Base-by-base conservation (phyloP, 1,284 basidiomycete genomes). In the Puccinia coronata region DNA sequence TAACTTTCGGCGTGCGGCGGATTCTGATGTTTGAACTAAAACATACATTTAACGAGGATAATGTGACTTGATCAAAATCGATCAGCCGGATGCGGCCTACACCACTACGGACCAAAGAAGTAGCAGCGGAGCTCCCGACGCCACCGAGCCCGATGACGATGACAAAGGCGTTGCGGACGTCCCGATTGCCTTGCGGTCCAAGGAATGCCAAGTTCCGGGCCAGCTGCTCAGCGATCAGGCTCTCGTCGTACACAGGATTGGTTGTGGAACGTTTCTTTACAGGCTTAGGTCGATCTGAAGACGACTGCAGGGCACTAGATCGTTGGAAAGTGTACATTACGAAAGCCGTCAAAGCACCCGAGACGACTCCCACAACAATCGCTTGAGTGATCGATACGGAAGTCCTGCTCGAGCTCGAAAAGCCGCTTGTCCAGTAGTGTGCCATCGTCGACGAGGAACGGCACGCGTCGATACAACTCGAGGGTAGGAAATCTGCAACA, bases 181-280 rank as follows among this genome's bases (percentile, higher is more conserved):
- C 91, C 16, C 87, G 85, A 94, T 98, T 97, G 34, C 91, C 90
- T 51, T 95, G 92, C 47, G 96, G 93, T 0, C 95, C 95, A 70
- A 99, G 92, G 87, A 99, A 98, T 28, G 92, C 91, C 86, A 97
- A 98, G 87, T 98, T 98, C 65, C 97, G 89, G 8, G 95, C 92
- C 53, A 99, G 89, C 87, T 98, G 92, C 85, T 87, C 87, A 53
- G 84, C 83, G 47, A 87, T 84, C 31, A 87, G 84, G 20, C 84
- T 83, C 80, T 87, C 86, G 73, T 86, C 86, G 80, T 79, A 57
- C 1, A 41, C 65, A 12, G 8, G 31, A 51, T 55, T 25, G 12
- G 8, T 2, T 25, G 31, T 34, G 23, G 23, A 55, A 23, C 36
- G 34, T 51, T 57, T 51, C 18, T 18, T 55, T 1, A 14, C 18